phyloP scores from a whole-genome alignment of 371 early-diverging fungal genomes.

The Apophysomyces sp. region DNA sequence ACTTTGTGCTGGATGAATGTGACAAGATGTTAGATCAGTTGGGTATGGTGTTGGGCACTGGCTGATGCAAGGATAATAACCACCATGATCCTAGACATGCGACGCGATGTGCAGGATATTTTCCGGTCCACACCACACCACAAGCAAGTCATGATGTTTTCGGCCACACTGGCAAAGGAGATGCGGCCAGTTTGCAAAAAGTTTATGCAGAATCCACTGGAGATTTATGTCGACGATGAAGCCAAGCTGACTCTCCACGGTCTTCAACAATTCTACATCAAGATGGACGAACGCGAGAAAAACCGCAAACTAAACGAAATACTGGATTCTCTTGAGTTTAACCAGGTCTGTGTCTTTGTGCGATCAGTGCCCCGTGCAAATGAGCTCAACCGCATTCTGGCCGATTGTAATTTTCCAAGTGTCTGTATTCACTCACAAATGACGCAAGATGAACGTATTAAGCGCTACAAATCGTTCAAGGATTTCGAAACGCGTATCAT shows the following conservation, averaged over 20 bases:
- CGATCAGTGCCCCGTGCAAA: conserved; percentile 89
- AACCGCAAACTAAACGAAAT: conserved; percentile 92
- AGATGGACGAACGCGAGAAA: conserved; percentile 87
- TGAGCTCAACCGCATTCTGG: conserved; percentile 85
- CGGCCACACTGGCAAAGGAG: conserved; percentile 93
- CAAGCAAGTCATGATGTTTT: conserved; percentile 99
- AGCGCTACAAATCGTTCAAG: conserved; percentile 95
- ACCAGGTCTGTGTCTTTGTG: conserved; percentile 98
- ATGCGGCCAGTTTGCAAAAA: conserved; percentile 92
- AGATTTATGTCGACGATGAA: conserved; percentile 98
- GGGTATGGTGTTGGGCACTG: conserved; percentile 69
- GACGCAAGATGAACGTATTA: conserved; percentile 89
- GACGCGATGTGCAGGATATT: conserved; percentile 95
- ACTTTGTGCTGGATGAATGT: conserved; percentile 99
- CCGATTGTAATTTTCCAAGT: conserved; percentile 91
- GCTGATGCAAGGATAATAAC: neutral
- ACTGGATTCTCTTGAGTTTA: conserved; percentile 94
- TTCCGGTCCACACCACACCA: conserved; percentile 92
- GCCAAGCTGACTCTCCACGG: conserved; percentile 98
- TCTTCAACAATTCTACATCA: conserved; percentile 94
- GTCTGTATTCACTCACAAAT: conserved; percentile 93
- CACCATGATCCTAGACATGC: conserved; percentile 78
- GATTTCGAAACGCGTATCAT: conserved; percentile 92
- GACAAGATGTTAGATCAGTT: conserved; percentile 95
- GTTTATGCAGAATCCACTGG: conserved; percentile 97